Evolutionary conservation across 345 rosid genomes (phyloP), one percentile per base, ranked within the genome.

Genomic region (Gossypium longicalyx): DNA sequence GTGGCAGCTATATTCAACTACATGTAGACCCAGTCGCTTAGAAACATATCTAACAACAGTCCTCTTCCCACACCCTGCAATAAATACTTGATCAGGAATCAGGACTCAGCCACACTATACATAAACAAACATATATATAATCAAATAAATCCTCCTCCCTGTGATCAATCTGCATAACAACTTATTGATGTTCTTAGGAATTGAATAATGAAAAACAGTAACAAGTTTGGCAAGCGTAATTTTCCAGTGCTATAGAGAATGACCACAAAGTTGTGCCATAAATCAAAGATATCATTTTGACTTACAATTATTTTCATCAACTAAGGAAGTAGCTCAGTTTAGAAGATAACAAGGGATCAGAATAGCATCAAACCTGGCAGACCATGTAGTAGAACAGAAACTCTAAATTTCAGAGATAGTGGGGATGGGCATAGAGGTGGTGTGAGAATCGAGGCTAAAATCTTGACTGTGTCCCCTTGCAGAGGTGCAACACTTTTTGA

Each of bases 1-100:
- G 78, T 93, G 95, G 79, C 99, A 95, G 83, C 96, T 95, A 82
- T 86, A 85, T 81, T 95, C 99, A 77, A 95, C 94, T 25, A 93
- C 92, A 87, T 93, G 98, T 77, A 93, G 77, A 60, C 98, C 98
- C 85, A 93, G 73, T 52, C 90, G 83, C 67, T 80, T 81, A 74
- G 97, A 90, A 78, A 95, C 85, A 79, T 89, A 83, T 82, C 86
- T 89, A 81, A 95, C 85, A 80, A 90, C 91, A 29, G 97, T 91
- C 85, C 87, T 90, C 91, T 93, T 95, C 75, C 99, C 97, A 72
- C 92, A 90, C 56, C 99, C 99, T 95, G 83, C 80, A 78, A 72
- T 51, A 78, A 70, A 19, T 7, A 74, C 63, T 64, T 34, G 54
- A 78, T 70, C 74, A 78, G 71, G 70, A 58, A 78, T 70, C 74